A percentile compares a stretch with the other conserved stretches of the same genome.
These are phyloP conservation scores for Aspergillus hortae DNA, from an alignment of 2,329 filamentous ascomycete species.

Conservation along the genomic window DNA sequence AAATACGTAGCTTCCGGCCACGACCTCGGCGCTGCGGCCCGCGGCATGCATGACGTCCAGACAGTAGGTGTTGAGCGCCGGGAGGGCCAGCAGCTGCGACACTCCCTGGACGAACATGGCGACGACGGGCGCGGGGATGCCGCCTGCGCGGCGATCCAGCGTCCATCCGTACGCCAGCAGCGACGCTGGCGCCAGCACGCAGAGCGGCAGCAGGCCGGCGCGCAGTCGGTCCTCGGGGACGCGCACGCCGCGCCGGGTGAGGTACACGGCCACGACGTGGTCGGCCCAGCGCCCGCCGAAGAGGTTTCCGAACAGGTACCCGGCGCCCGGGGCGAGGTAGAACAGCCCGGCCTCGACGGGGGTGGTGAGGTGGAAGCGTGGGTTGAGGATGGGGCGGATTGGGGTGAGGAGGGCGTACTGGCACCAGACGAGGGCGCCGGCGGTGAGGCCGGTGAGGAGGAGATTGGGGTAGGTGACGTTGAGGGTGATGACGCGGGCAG, in stretches of 20 bases:
- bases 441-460: conserved; percentile 58
- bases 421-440: conserved; percentile 67
- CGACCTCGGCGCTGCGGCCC: conserved; percentile 65
- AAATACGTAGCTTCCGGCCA: conserved; percentile 76
- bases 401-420: conserved; percentile 68
- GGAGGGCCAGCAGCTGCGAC: conserved; percentile 72
- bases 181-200: conserved; percentile 56
- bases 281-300: conserved; percentile 71
- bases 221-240: conserved; percentile 67
- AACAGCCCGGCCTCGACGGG: conserved; percentile 68
- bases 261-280: conserved; percentile 62
- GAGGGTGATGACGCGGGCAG: conserved; percentile 56
- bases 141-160: conserved; percentile 53
- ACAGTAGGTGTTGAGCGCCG: conserved; percentile 74
- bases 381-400: conserved; percentile 71
- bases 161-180: conserved; percentile 69
- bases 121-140: conserved; percentile 60
- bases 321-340: conserved; percentile 69
- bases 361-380: conserved; percentile 64
- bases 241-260: conserved; percentile 53
- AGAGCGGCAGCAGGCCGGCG: conserved; percentile 56
- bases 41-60: conserved; percentile 70
- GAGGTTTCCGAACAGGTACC: conserved; percentile 67
- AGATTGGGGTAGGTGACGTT: conserved; percentile 69
- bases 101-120: conserved; percentile 73